phyloP scores from a whole-genome alignment of 805 yeast species.

The Candida sonorensis region DNA sequence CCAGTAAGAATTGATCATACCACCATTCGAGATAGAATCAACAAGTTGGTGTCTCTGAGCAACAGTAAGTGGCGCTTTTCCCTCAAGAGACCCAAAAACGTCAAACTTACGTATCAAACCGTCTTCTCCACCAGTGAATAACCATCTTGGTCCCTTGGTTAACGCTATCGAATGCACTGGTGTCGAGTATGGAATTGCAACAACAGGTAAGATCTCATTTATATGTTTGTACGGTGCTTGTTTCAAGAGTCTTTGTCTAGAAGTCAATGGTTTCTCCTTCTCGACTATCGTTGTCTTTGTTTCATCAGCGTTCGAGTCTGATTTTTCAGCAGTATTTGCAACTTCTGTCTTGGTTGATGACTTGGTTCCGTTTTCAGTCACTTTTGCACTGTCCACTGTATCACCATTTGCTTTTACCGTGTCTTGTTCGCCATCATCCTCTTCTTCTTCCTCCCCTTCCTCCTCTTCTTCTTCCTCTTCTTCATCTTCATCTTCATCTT shows the following conservation, averaged over 20 bases:
- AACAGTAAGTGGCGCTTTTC: slow-evolving; percentile 79
- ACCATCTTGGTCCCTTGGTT: slow-evolving; percentile 75
- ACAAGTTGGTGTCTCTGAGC: slow-evolving; percentile 86
- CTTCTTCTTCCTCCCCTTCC: slow-evolving; percentile 18
- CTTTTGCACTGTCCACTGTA: slow-evolving; percentile 1
- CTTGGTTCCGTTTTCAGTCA: slow-evolving; percentile 1
- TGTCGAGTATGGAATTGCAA: slow-evolving; percentile 78
- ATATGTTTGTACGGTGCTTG: slow-evolving; percentile 46
- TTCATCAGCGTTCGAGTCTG: no score
- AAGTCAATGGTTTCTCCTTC: no score
- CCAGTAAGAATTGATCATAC: slow-evolving; percentile 82
- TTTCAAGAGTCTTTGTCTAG: no score
- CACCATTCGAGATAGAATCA: slow-evolving; percentile 80
- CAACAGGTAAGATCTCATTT: slow-evolving; percentile 74
- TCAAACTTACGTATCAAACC: slow-evolving; percentile 90
- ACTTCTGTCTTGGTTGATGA: slow-evolving; percentile 12
- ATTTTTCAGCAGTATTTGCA: no score
- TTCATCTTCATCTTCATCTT: slow-evolving; percentile 21
- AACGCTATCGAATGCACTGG: slow-evolving; percentile 74
- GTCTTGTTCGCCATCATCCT: slow-evolving; percentile 17
- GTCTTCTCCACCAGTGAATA: slow-evolving; percentile 93
- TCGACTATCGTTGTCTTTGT: no score
- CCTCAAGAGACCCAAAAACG: slow-evolving; percentile 77
- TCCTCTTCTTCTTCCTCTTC: slow-evolving; percentile 17
- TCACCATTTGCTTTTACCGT: slow-evolving; percentile 13